Conservation (phyloP, 352 stramenopile genomes). For the Globisporangium splendens region DNA sequence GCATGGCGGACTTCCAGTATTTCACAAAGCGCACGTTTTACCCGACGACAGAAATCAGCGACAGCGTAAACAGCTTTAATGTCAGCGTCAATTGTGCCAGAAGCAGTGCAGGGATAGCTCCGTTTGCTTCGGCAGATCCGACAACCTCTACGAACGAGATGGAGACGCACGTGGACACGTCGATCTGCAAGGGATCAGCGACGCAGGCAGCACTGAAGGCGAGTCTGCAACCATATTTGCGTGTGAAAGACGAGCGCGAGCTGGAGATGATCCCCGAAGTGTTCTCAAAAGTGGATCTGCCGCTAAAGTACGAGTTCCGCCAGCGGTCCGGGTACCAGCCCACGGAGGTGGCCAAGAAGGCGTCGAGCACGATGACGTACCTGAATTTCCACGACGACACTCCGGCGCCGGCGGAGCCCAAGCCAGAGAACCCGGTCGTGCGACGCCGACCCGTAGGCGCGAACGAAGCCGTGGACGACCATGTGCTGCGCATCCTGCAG, state of each 20-base stretch:
- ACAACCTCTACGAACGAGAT: too few species aligned
- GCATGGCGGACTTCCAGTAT: conserved; percentile 87
- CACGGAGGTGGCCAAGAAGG: conserved; percentile 51
- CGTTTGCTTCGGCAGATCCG: not conserved
- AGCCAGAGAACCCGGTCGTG: conserved; percentile 45
- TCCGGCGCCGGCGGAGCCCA: conserved; percentile 39
- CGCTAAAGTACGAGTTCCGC: conserved; percentile 83
- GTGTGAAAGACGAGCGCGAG: conserved; percentile 40
- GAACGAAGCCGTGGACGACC: conserved; percentile 53
- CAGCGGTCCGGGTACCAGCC: conserved; percentile 72
- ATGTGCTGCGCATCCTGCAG: conserved; percentile 56
- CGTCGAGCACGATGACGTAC: conserved; percentile 74
- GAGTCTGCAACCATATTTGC: conserved; percentile 57
- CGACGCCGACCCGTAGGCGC: conserved; percentile 48
- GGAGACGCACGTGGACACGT: not conserved
- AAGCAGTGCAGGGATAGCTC: conserved; percentile 2
- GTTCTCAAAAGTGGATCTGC: conserved; percentile 81
- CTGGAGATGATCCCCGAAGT: conserved; percentile 78
- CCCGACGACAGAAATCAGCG: conserved; percentile 16
- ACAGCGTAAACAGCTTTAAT: conserved; percentile 9
- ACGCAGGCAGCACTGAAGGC: conserved; percentile 42
- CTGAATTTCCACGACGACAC: conserved; percentile 75
- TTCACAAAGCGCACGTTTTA: conserved; percentile 66
- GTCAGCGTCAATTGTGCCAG: not conserved
- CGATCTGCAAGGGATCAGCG: conserved; percentile 37